A percentile compares a stretch with the other conserved stretches of the same genome.
phyloP scores from a whole-genome alignment of 164 flowering plant genomes.

The Hamamelis virginiana region DNA sequence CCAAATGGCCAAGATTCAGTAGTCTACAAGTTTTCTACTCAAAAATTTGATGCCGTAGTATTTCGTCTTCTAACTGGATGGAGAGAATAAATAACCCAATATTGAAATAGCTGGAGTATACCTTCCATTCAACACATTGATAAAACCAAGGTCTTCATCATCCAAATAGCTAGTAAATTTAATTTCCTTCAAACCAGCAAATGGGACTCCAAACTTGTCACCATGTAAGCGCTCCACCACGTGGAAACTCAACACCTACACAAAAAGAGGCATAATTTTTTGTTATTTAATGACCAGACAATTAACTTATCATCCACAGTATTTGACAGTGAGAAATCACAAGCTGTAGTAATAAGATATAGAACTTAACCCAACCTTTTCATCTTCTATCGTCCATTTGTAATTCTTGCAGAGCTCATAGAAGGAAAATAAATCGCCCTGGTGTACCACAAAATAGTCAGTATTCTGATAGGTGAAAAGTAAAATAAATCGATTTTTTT shows the following conservation, averaged over 20 bases:
- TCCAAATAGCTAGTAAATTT: slow-evolving; percentile 19
- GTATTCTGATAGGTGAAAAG: background rate
- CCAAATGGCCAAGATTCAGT: too few relatives aligned
- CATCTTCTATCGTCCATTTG: slow-evolving; percentile 79
- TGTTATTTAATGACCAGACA: background rate
- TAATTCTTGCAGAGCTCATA: slow-evolving; percentile 84
- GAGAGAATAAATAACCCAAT: background rate
- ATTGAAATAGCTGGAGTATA: slow-evolving; percentile 15
- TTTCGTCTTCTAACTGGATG: too few relatives aligned
- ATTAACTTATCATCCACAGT: background rate
- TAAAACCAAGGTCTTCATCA: slow-evolving; percentile 41
- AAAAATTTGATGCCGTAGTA: too few relatives aligned
- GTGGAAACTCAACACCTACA: slow-evolving; percentile 60
- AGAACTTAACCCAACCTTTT: slow-evolving; percentile 41
- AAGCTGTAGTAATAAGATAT: background rate
- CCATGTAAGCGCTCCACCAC: slow-evolving; percentile 17
- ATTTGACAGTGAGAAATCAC: background rate
- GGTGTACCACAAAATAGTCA: slow-evolving; percentile 17
- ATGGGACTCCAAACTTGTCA: slow-evolving; percentile 14
- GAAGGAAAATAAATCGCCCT: slow-evolving; percentile 89
- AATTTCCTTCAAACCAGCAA: slow-evolving; percentile 18
- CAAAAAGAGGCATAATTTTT: background rate
- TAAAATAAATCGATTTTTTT: background rate
- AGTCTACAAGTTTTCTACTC: too few relatives aligned
- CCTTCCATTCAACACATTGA: slow-evolving; percentile 64